Base-by-base conservation (phyloP, 2,329 filamentous ascomycete species). In the Gnomoniopsis sp. region DNA sequence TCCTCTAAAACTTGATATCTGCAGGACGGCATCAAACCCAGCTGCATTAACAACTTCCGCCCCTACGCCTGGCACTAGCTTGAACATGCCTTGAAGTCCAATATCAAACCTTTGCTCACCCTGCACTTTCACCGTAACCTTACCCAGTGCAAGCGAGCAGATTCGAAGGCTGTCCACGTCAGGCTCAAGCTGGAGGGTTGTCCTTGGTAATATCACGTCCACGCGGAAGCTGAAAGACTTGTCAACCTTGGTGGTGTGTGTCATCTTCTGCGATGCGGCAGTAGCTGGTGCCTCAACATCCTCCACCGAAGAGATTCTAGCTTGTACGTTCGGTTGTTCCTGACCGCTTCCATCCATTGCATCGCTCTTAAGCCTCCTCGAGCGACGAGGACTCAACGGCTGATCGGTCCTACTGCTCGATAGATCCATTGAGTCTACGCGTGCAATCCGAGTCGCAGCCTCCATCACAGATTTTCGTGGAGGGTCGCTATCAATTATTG, bases 111-210 rank as follows among this genome's bases (percentile, higher is more conserved):
- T n/a, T 19, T 43, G 14, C 6, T 52, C 49, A 2, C 23, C 48
- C 4, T 48, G 36, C 17, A 61, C 11, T 23, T 26, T 19, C 3
- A 58, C 55, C 22, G 33, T 14, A 2, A 58, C 19, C 19, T 54
- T 58, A 3, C 59, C 59, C 11, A 21, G 14, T 6, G 23, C 34
- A 3, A 55, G 41, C n/a, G 55, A 47, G 36, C 59, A 58, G 0
- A 58, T 30, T 12, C 59, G 59, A 15, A 52, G 12, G 6, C 23
- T 22, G 1, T 11, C n/a, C 4, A 17, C 12, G 3, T 54, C 50
- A 23, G 33, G 12, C 6, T 58, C 30, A 11, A 61, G 17, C 12
- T n/a, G 19, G 4, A 58, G 22, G 2, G 48, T 36, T n/a, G 33
- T 23, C 2, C 44, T 34, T 3, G 36, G 6, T 6, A 23, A 17